Conservation (phyloP, 129 eudicot species). For the Helichrysum umbraculigerum region DNA sequence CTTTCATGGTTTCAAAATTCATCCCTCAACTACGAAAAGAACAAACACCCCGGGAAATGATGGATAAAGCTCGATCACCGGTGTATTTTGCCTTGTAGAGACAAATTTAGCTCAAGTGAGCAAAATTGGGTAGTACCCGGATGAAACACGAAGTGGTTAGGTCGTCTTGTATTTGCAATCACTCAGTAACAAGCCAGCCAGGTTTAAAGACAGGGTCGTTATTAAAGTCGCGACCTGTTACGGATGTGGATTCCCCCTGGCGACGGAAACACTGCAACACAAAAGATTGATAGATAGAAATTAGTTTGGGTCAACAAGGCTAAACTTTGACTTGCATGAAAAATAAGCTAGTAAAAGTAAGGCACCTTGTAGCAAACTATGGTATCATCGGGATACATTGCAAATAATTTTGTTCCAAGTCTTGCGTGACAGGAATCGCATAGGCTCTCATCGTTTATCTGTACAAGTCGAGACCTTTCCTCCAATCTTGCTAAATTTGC, state of each 20-base stretch:
- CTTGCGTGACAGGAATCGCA: constrained; percentile 98
- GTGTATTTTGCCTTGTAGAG: neutral
- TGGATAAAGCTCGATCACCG: neutral
- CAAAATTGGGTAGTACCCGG: neutral
- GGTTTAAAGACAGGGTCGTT: constrained; percentile 61
- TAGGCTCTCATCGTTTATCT: constrained; percentile 86
- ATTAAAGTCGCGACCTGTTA: constrained; percentile 75
- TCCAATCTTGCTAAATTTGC: constrained; percentile 84
- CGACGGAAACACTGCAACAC: constrained; percentile 84
- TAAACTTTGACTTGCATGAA: constrained; percentile 10
- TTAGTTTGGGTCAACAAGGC: constrained; percentile 18
- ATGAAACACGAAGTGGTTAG: constrained; percentile 8
- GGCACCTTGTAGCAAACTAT: constrained; percentile 91
- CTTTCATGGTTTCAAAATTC: constrained; percentile 4
- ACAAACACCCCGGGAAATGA: neutral
- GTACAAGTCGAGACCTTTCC: constrained; percentile 90
- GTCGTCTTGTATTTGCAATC: constrained; percentile 20
- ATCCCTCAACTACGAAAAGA: neutral
- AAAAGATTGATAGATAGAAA: neutral
- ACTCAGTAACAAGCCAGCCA: constrained; percentile 69
- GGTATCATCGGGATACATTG: constrained; percentile 97
- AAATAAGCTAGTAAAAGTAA: neutral
- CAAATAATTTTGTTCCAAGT: constrained; percentile 94
- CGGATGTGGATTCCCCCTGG: constrained; percentile 93
- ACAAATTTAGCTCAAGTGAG: neutral